phyloP scores from a whole-genome alignment of 2,329 filamentous ascomycete species.

The Pseudonectria buxi region DNA sequence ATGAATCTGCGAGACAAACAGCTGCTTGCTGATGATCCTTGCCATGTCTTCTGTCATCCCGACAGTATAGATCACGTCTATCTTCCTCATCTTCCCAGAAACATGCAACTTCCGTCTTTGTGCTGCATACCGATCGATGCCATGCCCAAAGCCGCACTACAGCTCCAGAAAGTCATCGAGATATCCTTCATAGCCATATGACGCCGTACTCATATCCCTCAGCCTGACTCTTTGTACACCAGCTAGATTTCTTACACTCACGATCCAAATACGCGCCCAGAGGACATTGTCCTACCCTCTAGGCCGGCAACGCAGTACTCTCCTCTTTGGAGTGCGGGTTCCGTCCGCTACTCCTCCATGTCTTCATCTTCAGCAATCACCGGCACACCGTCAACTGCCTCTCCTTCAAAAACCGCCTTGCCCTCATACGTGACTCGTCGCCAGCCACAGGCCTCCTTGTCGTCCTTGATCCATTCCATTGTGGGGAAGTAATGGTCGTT shows the following conservation, averaged over 20 bases:
- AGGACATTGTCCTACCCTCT: too few species aligned
- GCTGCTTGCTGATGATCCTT: too few species aligned
- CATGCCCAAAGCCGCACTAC: slow-evolving; percentile 7
- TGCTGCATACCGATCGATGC: slow-evolving; percentile 3
- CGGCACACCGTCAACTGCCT: slow-evolving; percentile 44
- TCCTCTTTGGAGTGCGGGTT: too few species aligned
- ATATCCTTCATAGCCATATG: slow-evolving; percentile 31
- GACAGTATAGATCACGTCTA: too few species aligned
- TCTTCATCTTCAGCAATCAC: slow-evolving; percentile 37
- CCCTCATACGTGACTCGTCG: slow-evolving; percentile 56
- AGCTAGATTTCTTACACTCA: neutral
- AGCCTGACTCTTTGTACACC: slow-evolving; percentile 7
- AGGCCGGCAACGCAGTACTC: too few species aligned
- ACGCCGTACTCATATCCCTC: slow-evolving; percentile 23
- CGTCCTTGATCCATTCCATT: slow-evolving; percentile 62
- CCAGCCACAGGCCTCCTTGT: slow-evolving; percentile 54
- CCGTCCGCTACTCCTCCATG: too few species aligned
- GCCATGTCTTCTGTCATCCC: too few species aligned
- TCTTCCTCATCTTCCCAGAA: neutral
- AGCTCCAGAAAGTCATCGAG: slow-evolving; percentile 27
- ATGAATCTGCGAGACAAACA: too few species aligned
- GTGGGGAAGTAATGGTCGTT: slow-evolving; percentile 91
- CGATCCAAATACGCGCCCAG: too few species aligned
- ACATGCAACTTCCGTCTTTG: neutral
- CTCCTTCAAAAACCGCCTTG: slow-evolving; percentile 45